These are phyloP conservation scores for Gymnopilus junonius DNA, from an alignment of 768 basidiomycete genomes.

Conservation along the genomic window DNA sequence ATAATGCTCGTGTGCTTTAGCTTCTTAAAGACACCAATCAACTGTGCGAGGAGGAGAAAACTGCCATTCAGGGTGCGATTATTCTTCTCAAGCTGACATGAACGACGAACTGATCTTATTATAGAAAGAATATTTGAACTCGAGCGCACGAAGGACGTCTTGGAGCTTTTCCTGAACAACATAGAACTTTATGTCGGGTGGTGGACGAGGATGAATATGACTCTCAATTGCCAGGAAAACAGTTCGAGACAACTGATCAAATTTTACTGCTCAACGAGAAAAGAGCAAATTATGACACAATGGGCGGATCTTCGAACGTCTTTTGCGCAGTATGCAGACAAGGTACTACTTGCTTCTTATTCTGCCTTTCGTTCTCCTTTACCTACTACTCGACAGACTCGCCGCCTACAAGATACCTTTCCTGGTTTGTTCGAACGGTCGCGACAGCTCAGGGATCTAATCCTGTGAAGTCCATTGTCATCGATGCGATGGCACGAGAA, in stretches of 20 bases:
- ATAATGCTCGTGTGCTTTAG: background rate
- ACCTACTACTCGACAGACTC: background rate
- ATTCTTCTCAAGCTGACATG: background rate
- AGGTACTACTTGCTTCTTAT: background rate
- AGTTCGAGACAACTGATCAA: background rate
- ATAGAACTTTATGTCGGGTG: conserved; percentile 1
- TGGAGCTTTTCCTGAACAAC: background rate
- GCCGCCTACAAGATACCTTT: background rate
- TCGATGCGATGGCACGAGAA: background rate
- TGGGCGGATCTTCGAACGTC: background rate
- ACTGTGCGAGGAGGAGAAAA: background rate
- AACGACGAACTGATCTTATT: background rate
- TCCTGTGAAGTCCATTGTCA: background rate
- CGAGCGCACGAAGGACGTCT: background rate
- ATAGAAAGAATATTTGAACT: background rate
- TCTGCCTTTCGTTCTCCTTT: background rate
- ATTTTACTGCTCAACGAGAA: background rate
- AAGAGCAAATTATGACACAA: background rate
- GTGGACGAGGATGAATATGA: conserved; percentile 4
- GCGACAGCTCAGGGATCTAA: background rate
- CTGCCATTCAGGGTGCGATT: background rate
- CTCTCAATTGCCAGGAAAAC: background rate
- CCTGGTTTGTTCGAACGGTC: background rate
- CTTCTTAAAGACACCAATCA: background rate
- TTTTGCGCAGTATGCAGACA: background rate